Percentiles rank a stretch among this genome's conserved stretches.
phyloP scores from a whole-genome alignment of 805 yeast species.

The Candida sakaeoensis region DNA sequence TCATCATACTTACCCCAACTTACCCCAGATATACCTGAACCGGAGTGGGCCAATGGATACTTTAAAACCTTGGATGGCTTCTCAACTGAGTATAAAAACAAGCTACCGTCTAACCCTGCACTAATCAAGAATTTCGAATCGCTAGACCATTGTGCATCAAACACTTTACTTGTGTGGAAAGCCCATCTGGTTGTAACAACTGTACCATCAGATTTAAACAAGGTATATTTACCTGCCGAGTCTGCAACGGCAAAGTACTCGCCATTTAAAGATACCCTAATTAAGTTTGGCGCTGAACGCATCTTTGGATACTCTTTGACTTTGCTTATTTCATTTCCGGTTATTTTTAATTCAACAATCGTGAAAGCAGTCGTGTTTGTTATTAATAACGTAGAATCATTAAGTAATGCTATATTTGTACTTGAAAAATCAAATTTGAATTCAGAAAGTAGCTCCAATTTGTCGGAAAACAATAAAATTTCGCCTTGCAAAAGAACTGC shows the following conservation, averaged over 20 bases:
- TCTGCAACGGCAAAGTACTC: constrained; percentile 80
- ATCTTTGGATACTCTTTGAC: constrained; percentile 46
- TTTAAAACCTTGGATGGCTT: constrained; percentile 77
- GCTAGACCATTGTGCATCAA: constrained; percentile 72
- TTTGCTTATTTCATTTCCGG: constrained; percentile 23
- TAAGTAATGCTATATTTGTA: constrained; percentile 22
- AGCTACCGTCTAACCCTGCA: constrained; percentile 79
- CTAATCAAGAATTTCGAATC: constrained; percentile 72
- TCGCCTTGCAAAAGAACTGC: constrained; percentile 30
- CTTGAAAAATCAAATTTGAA: constrained; percentile 20
- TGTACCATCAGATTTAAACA: constrained; percentile 54
- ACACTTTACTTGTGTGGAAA: constrained; percentile 83
- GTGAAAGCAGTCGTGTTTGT: constrained; percentile 29
- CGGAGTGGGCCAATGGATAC: constrained; percentile 72
- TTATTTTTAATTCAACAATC: constrained; percentile 23
- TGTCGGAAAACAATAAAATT: constrained; percentile 20
- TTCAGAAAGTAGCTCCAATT: constrained; percentile 13
- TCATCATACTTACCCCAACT: constrained; percentile 55
- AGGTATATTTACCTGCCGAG: constrained; percentile 76
- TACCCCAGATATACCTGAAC: constrained; percentile 73
- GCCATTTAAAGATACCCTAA: constrained; percentile 70
- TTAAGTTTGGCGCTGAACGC: constrained; percentile 59
- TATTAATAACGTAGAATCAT: constrained; percentile 21
- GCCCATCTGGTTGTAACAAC: constrained; percentile 90
- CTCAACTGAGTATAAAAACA: constrained; percentile 74